phyloP scores from a whole-genome alignment of 2,329 filamentous ascomycete genomes.

The Cadophora gregata region DNA sequence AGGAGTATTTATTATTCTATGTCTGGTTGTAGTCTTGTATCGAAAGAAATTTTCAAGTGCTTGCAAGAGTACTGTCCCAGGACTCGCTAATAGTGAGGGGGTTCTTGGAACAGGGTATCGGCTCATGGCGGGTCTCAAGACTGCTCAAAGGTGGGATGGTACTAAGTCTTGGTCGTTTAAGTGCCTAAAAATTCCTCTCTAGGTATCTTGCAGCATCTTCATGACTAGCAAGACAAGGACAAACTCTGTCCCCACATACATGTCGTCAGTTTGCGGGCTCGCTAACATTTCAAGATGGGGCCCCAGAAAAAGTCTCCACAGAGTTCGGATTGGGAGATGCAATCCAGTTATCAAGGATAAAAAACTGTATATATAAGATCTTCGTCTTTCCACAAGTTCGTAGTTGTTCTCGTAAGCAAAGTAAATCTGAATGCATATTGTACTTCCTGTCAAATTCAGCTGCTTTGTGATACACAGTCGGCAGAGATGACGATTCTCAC shows the following conservation, averaged over 20 bases:
- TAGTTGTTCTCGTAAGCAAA: not conserved
- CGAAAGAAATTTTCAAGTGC: not conserved
- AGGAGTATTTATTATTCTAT: too few relatives aligned
- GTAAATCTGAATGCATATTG: not conserved
- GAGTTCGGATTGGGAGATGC: not conserved
- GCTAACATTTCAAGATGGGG: not conserved
- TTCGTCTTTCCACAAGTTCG: not conserved
- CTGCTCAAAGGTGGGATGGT: not conserved
- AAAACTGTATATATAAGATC: conserved; percentile 9
- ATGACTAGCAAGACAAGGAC: not conserved
- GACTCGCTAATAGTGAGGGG: not conserved
- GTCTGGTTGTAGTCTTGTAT: too few relatives aligned
- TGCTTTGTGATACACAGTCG: not conserved
- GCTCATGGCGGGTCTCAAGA: not conserved
- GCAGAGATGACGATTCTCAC: not conserved
- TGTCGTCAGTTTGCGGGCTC: not conserved
- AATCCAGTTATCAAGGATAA: not conserved
- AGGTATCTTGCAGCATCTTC: not conserved
- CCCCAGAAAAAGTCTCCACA: too few relatives aligned
- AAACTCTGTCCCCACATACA: not conserved
- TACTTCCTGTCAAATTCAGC: not conserved
- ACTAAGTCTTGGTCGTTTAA: not conserved
- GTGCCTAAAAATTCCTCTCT: not conserved
- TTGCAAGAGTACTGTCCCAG: not conserved
- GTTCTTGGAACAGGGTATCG: not conserved